Base-by-base conservation (phyloP, 768 basidiomycete species). In the Sarcodon aspratus region DNA sequence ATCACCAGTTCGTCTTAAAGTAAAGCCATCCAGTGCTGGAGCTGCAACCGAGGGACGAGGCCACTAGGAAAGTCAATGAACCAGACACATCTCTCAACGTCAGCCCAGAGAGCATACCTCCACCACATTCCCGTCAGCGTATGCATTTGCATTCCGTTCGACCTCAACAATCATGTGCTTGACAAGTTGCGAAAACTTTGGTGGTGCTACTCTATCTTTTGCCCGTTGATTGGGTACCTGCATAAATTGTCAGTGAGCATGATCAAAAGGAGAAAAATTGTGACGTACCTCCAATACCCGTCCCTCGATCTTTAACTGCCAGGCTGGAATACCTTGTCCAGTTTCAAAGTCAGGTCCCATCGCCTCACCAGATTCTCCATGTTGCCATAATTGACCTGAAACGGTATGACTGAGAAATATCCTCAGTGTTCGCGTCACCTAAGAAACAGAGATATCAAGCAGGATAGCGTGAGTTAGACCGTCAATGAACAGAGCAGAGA, bases 391-490 rank as follows among this genome's bases (percentile, higher is more conserved):
- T 60, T 95, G 93, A 33, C 82, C 79, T 13, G 86, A 89, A 0
- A 86, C 80, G 0, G 90, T 85, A 62, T 96, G 92, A 47, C 87
- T 89, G 21, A 96, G 61, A 63, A 92, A 97, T 55, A 96, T 70
- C 18, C 94, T 74, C 43, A 97, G 56, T 3, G 84, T 92, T 33
- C 93, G 78, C 36, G 84, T 82, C 42, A 85, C 83, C 91, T 94
- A 52, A 4, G 10, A 5, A 27, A 27, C 21, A 27, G 5, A 27
- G 21, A 13, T 36, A 31, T 3, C 35, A 43, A 32, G 50, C 10
- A 47, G 46, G 8, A 36, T 50, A 42, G 44, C 51, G 54, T 33
- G 33, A 51, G 37, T 7, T 56, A 48, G 52, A 33, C 44, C 9
- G 13, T n/a, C 11, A 9, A 36, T 7, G 8, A 52, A 42, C n/a